These are phyloP conservation scores for Talaromyces sp. DNA, from an alignment of 2,329 filamentous ascomycete species.

Conservation along the genomic window DNA sequence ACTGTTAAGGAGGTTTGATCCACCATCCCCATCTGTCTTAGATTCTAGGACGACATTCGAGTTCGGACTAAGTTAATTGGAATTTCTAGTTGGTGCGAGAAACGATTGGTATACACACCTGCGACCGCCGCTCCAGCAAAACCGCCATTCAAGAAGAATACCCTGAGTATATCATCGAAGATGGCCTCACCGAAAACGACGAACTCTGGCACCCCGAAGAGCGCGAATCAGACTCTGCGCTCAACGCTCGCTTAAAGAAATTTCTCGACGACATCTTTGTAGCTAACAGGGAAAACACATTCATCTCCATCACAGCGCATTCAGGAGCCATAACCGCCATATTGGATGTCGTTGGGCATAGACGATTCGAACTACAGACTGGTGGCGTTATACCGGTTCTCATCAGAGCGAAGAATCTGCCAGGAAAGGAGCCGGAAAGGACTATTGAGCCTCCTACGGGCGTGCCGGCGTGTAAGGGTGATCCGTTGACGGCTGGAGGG, in stretches of 20 bases:
- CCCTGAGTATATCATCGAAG: conserved; percentile 52
- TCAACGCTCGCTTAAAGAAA: conserved; percentile 45
- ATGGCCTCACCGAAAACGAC: conserved; percentile 54
- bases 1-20: conserved; percentile 51
- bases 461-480: conserved; percentile 25
- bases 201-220: conserved; percentile 49
- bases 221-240: conserved; percentile 49
- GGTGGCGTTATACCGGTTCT: conserved; percentile 53
- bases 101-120: conserved; percentile 60
- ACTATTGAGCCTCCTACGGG: conserved; percentile 27
- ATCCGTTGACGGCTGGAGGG: conserved; percentile 4
- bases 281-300: conserved; percentile 37
- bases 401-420: conserved; percentile 41
- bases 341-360: conserved; percentile 46
- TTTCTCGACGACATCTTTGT: conserved; percentile 55
- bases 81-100: conserved; percentile 50
- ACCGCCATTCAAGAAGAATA: conserved; percentile 49
- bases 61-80: neutral
- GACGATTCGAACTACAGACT: conserved; percentile 47
- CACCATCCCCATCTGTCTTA: too few species aligned
- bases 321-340: conserved; percentile 58
- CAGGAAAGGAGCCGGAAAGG: conserved; percentile 21
- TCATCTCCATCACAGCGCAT: conserved; percentile 57
- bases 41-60: too few species aligned
- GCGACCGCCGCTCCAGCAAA: conserved; percentile 54